A percentile compares a stretch with the other conserved stretches of the same genome.
Conservation (phyloP, 2,329 filamentous ascomycete genomes). For the Trichoderma brevicompactum region DNA sequence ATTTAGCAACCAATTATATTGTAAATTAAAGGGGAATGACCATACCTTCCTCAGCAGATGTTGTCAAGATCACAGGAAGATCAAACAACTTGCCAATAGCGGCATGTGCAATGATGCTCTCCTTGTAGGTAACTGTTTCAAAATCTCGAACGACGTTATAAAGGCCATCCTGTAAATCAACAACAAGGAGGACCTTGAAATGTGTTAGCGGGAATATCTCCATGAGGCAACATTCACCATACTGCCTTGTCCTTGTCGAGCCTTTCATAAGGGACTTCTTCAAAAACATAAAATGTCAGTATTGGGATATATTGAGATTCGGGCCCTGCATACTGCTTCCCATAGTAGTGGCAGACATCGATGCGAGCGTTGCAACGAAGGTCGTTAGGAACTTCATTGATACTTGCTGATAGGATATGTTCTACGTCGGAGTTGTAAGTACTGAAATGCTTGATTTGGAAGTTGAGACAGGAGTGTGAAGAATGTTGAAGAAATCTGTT, state of each 20-base stretch:
- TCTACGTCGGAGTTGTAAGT: not conserved
- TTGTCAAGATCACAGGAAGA: constrained; percentile 71
- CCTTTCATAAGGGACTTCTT: constrained; percentile 24
- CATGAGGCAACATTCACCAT: not conserved
- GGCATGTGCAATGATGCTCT: constrained; percentile 70
- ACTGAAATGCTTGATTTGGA: not conserved
- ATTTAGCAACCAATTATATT: not conserved
- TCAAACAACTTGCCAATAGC: constrained; percentile 65
- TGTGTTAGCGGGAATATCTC: not conserved
- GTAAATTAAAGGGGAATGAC: not conserved
- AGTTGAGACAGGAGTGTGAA: not conserved
- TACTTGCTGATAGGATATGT: not conserved
- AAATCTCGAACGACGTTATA: constrained; percentile 64
- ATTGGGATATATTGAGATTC: not conserved
- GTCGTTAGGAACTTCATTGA: constrained; percentile 4
- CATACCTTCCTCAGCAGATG: constrained; percentile 63
- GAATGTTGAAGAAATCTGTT: not conserved
- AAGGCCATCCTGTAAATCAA: constrained; percentile 46
- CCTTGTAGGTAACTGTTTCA: constrained; percentile 65
- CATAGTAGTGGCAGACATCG: constrained; percentile 12
- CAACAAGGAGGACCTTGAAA: constrained; percentile 42
- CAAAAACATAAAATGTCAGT: not conserved
- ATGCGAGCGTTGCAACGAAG: not conserved
- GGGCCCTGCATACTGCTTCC: not conserved
- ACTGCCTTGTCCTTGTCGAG: constrained; percentile 28